These are phyloP conservation scores for Lentinula sp. DNA, from an alignment of 768 basidiomycete species.

Conservation along the genomic window DNA sequence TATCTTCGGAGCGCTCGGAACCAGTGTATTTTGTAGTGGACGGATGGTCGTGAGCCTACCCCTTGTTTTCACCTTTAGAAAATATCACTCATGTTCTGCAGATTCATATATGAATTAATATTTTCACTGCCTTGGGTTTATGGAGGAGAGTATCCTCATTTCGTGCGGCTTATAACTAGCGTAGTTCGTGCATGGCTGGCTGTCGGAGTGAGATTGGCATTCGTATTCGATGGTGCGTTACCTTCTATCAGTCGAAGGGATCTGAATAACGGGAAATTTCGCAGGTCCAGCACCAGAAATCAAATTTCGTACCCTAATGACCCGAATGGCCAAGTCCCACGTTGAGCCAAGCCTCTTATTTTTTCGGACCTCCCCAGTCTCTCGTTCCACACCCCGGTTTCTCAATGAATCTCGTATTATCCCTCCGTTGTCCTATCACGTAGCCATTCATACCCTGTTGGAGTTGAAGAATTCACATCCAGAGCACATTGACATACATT, in stretches of 20 bases:
- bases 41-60: constrained; percentile 75
- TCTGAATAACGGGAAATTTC: constrained; percentile 6
- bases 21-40: constrained; percentile 63
- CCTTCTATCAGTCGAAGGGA: neutral
- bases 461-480: constrained; percentile 19
- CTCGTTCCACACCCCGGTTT: constrained; percentile 62
- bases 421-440: constrained; percentile 57
- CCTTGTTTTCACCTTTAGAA: constrained; percentile 8
- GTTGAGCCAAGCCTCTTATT: constrained; percentile 66
- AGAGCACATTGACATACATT: constrained; percentile 48
- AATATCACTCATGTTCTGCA: constrained; percentile 19
- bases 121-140: constrained; percentile 78
- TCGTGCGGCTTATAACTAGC: constrained; percentile 38
- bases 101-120: constrained; percentile 72
- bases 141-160: constrained; percentile 71
- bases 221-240: constrained; percentile 75
- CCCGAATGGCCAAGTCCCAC: constrained; percentile 49
- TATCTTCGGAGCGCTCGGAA: constrained; percentile 13
- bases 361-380: constrained; percentile 69
- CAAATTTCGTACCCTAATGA: constrained; percentile 64
- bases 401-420: constrained; percentile 64
- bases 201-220: constrained; percentile 56
- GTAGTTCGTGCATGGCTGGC: constrained; percentile 64
- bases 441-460: constrained; percentile 53
- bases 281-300: constrained; percentile 65